A percentile compares a stretch with the other conserved stretches of the same genome.
Evolutionary conservation across 495 filamentous ascomycete genomes (phyloP).

Genomic region (Lasiosphaeria miniovina): DNA sequence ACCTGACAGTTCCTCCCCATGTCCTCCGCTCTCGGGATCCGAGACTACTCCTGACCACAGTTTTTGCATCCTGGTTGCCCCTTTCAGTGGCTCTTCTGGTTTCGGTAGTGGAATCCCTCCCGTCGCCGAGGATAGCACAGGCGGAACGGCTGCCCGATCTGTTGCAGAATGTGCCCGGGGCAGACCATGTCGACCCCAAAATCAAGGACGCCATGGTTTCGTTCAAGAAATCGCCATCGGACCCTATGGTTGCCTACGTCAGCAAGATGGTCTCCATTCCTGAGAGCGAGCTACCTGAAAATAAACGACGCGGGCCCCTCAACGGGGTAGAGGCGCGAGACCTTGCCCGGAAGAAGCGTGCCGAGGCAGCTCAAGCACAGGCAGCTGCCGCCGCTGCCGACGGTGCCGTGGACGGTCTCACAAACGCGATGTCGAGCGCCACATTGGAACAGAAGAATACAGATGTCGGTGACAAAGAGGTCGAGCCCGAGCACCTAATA

Average conservation of each 20-base stretch:
- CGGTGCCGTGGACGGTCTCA: constrained; percentile 26
- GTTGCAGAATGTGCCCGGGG: constrained; percentile 76
- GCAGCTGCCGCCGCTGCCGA: constrained; percentile 13
- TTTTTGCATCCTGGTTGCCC: constrained; percentile 89
- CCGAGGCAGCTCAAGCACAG: constrained; percentile 76
- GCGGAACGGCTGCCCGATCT: constrained; percentile 74
- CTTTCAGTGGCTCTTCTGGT: constrained; percentile 90
- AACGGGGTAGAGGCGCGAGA: constrained; percentile 88
- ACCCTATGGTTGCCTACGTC: constrained; percentile 89
- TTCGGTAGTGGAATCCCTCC: constrained; percentile 88
- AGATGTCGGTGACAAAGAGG: constrained; percentile 52
- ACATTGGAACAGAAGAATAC: constrained; percentile 50
- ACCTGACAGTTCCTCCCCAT: constrained; percentile 77
- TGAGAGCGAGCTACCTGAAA: constrained; percentile 81
- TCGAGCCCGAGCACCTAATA: constrained; percentile 82
- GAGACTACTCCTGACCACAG: constrained; percentile 72
- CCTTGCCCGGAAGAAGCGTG: constrained; percentile 79
- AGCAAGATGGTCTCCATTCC: constrained; percentile 98
- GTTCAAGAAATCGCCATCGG: constrained; percentile 64
- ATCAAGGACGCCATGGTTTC: constrained; percentile 76
- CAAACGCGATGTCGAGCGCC: constrained; percentile 33
- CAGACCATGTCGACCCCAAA: constrained; percentile 60
- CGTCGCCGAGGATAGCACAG: constrained; percentile 82
- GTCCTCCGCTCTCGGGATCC: constrained; percentile 83
- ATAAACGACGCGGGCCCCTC: constrained; percentile 71